These are phyloP conservation scores for Solanum chmielewskii DNA, from an alignment of 257 asterid genomes.

Conservation along the genomic window DNA sequence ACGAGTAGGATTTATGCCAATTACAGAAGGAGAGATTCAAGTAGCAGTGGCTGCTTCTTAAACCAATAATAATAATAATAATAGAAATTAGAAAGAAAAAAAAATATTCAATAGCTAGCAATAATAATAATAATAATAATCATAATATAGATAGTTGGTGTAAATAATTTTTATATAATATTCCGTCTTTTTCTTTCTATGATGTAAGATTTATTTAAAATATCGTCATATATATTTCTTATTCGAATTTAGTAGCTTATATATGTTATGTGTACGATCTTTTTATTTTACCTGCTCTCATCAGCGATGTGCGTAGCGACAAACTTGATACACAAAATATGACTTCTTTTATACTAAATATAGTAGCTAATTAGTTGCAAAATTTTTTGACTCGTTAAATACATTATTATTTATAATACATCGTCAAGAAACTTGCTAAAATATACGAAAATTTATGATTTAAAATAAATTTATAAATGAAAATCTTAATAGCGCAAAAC, in stretches of 20 bases:
- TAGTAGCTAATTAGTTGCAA: neutral
- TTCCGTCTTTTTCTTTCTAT: neutral
- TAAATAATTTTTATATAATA: neutral
- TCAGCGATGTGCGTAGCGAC: neutral
- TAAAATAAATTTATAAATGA: no score
- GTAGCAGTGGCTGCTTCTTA: constrained; percentile 21
- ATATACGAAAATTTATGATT: neutral
- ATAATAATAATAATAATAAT: no score
- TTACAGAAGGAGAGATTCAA: constrained; percentile 62
- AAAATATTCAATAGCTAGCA: neutral
- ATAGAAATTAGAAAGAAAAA: neutral
- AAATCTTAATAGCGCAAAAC: no score
- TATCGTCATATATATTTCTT: neutral
- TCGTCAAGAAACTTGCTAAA: neutral
- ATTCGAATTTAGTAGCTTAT: neutral
- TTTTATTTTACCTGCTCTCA: neutral
- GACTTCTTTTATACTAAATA: neutral
- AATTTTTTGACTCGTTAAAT: neutral
- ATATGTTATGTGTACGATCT: neutral
- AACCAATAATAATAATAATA: neutral
- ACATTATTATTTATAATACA: neutral
- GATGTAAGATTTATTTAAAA: neutral
- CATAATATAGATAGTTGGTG: neutral
- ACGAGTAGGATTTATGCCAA: constrained; percentile 72
- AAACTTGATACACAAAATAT: neutral